A percentile compares a stretch with the other conserved stretches of the same genome.
These are phyloP conservation scores for Castanospermum australe DNA, from an alignment of 306 rosid species.

Conservation along the genomic window DNA sequence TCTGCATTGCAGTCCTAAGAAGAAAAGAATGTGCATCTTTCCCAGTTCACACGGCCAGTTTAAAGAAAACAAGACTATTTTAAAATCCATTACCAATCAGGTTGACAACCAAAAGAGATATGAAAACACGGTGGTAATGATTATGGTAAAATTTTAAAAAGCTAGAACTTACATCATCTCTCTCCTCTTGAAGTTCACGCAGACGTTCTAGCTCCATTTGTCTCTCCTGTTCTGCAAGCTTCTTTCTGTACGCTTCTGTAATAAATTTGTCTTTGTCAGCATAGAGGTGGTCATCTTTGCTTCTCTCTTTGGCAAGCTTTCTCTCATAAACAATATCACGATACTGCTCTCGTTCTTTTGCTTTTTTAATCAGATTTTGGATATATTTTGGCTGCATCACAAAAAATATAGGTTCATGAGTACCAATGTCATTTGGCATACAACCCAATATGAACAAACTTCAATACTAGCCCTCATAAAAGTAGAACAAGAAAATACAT, in stretches of 20 bases:
- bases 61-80: neutral
- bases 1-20: neutral
- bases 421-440: neutral
- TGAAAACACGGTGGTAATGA: neutral
- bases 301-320: conserved; percentile 84
- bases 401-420: conserved; percentile 10
- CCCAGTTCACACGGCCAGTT: neutral
- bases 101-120: conserved; percentile 18
- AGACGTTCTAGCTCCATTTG: conserved; percentile 81
- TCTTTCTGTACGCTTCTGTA: conserved; percentile 79
- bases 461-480: neutral
- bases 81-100: conserved; percentile 3
- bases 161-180: conserved; percentile 69
- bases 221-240: conserved; percentile 76
- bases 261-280: conserved; percentile 83
- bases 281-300: conserved; percentile 80
- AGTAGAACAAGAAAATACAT: conserved; percentile 2
- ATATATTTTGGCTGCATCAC: conserved; percentile 80
- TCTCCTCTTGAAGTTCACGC: conserved; percentile 68
- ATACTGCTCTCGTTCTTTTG: conserved; percentile 62
- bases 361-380: conserved; percentile 55
- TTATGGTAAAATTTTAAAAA: neutral
- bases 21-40: neutral
- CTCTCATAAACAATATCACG: conserved; percentile 78
- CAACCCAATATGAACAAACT: neutral